Conservation (phyloP, 192 early-diverging fungal genomes). For the Coemansia sp. region DNA sequence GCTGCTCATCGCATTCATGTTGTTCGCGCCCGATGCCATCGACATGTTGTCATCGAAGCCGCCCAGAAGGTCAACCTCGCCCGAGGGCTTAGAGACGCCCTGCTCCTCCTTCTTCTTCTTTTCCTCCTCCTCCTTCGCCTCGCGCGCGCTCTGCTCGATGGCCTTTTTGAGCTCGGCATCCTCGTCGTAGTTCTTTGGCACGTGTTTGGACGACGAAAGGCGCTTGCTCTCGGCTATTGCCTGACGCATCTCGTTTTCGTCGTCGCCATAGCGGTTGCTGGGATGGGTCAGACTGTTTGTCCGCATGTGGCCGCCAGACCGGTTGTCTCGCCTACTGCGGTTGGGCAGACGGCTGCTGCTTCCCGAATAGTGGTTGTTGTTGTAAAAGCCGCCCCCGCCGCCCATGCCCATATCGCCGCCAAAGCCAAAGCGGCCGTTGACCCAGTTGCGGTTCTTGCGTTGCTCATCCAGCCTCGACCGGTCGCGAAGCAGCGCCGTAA, state of each 20-base stretch:
- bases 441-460: conserved; percentile 63
- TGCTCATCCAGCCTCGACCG: conserved; percentile 73
- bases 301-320: conserved; percentile 23
- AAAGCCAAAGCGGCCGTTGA: conserved; percentile 61
- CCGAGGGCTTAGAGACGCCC: neutral
- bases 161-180: conserved; percentile 73
- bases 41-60: conserved; percentile 34
- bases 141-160: conserved; percentile 79
- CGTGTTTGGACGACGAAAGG: conserved; percentile 53
- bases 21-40: neutral
- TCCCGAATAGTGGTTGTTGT: conserved; percentile 29
- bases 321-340: conserved; percentile 6
- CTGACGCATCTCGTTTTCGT: conserved; percentile 73
- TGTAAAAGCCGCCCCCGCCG: conserved; percentile 11
- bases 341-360: conserved; percentile 41
- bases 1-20: conserved; percentile 11
- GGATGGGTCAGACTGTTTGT: conserved; percentile 26
- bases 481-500: conserved; percentile 77
- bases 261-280: conserved; percentile 54
- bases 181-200: conserved; percentile 55
- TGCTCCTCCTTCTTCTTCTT: conserved; percentile 4
- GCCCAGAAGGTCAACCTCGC: conserved; percentile 42
- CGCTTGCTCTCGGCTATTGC: conserved; percentile 84
- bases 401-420: conserved; percentile 10
- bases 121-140: conserved; percentile 52